phyloP scores from a whole-genome alignment of 225 moss, liverwort and hornwort species.

The Lunularia cruciata region DNA sequence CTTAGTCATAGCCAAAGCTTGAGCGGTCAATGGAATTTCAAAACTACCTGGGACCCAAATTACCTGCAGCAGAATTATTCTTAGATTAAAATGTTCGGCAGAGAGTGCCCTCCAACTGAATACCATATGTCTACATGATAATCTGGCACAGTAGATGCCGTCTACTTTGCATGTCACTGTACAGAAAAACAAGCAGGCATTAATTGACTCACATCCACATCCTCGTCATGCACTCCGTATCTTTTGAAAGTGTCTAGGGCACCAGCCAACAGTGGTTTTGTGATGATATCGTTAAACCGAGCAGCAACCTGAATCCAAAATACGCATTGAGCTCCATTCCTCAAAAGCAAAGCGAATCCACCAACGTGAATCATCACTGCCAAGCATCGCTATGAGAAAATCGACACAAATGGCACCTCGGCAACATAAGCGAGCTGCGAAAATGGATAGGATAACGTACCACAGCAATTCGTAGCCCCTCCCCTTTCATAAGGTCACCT shows the following conservation, averaged over 20 bases:
- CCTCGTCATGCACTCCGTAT: slow-evolving; percentile 71
- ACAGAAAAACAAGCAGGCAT: too few species aligned
- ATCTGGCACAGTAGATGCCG: too few species aligned
- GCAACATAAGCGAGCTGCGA: not conserved
- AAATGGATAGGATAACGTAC: slow-evolving; percentile 37
- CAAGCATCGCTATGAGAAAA: too few species aligned
- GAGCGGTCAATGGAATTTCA: slow-evolving; percentile 69
- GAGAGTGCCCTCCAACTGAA: too few species aligned
- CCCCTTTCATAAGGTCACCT: slow-evolving; percentile 66
- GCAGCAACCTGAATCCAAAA: slow-evolving; percentile 81
- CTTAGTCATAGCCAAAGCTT: slow-evolving; percentile 57
- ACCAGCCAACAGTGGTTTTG: slow-evolving; percentile 71
- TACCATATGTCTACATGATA: not conserved
- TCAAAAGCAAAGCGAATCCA: not conserved
- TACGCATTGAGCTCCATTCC: too few species aligned
- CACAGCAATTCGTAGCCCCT: slow-evolving; percentile 78
- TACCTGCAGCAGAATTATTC: slow-evolving; percentile 36
- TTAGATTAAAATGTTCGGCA: not conserved
- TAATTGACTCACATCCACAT: slow-evolving; percentile 51
- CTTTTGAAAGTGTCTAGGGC: slow-evolving; percentile 70
- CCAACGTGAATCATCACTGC: too few species aligned
- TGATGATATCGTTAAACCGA: slow-evolving; percentile 84
- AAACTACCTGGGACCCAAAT: slow-evolving; percentile 88
- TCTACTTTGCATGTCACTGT: too few species aligned
- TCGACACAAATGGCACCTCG: not conserved